These are phyloP conservation scores for Aspergillus sclerotiicarbonarius DNA, from an alignment of 495 filamentous ascomycete genomes.

Conservation along the genomic window DNA sequence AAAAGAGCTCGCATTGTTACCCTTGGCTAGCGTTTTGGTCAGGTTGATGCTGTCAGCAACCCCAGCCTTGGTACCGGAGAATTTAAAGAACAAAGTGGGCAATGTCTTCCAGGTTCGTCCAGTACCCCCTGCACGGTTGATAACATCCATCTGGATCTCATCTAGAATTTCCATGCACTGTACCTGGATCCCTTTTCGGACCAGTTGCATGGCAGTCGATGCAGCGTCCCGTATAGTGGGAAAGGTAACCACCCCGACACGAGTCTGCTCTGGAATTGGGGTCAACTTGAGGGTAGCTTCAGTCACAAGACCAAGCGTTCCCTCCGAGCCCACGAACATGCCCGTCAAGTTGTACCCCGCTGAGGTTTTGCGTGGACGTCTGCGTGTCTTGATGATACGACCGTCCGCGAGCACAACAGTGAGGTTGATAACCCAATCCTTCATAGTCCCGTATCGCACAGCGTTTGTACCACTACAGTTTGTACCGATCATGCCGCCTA, in stretches of 20 bases:
- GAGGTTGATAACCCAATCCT: constrained; percentile 88
- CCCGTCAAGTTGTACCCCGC: constrained; percentile 87
- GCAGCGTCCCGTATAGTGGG: constrained; percentile 74
- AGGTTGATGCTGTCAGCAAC: constrained; percentile 82
- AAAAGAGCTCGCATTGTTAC: constrained; percentile 63
- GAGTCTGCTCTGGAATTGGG: constrained; percentile 69
- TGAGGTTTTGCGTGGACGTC: constrained; percentile 64
- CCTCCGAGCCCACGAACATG: constrained; percentile 88
- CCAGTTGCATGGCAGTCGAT: constrained; percentile 74
- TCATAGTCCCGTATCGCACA: constrained; percentile 93
- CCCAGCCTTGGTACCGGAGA: constrained; percentile 67
- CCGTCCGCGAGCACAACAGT: constrained; percentile 94
- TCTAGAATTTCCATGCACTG: constrained; percentile 91
- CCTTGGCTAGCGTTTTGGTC: constrained; percentile 65
- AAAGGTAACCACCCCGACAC: constrained; percentile 86
- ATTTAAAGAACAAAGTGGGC: constrained; percentile 95
- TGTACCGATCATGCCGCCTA: constrained; percentile 95
- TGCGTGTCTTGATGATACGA: constrained; percentile 78
- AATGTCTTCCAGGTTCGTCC: constrained; percentile 68
- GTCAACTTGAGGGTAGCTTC: constrained; percentile 84
- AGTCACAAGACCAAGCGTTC: constrained; percentile 85
- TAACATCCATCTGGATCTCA: constrained; percentile 90
- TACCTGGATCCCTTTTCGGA: constrained; percentile 76
- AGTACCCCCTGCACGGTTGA: constrained; percentile 78
- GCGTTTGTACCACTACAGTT: constrained; percentile 93